Evolutionary conservation across 257 asterid species (phyloP), one percentile per base, ranked within the genome.

Genomic region (Knoxia roxburghii): DNA sequence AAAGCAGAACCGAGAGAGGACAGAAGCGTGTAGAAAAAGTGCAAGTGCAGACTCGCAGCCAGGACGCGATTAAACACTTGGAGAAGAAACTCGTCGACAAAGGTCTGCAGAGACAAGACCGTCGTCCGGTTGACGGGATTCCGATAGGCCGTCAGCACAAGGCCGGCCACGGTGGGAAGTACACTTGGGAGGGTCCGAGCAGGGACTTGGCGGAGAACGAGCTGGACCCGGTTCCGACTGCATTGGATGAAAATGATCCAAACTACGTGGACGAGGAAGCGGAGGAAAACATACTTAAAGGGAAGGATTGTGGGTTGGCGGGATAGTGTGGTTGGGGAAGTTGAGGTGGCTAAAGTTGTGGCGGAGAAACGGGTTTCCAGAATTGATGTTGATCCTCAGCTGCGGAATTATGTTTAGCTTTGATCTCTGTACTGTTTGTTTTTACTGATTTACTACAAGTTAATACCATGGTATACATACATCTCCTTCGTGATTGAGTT

Each of bases 181-280:
- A 40, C 75, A 82, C 88, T 20, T 84, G 94, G 90, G 94, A 86
- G 53, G 94, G 90, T 1, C 85, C 64, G 80, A 3, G n/a, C n/a
- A n/a, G 61, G 7, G 80, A 59, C 20, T 50, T 29, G 7, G 30
- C 14, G 27, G 75, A 74, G 20, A 46, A 43, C 7, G 87, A 79
- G 73, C 11, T 79, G 69, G 83, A 81, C 18, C 78, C 55, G 7
- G 84, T 53, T 13, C 82, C 89, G 10, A 66, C 68, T 21, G 83
- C 68, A 6, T 2, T 82, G 21, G 94, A 86, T 41, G 80, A 84
- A 68, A 75, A 73, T 0, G 90, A 82, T 53, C 86, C 90, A 0
- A 86, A 86, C 58, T 84, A 69, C 41, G 88, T 77, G n/a, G 89
- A 82, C 3, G 87, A 85, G 68, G 91, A 81, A 73, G 82, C 61